Percentiles rank a stretch among this genome's conserved stretches.
phyloP scores from a whole-genome alignment of 805 yeast species.

The Nadsonia fulvescens region DNA sequence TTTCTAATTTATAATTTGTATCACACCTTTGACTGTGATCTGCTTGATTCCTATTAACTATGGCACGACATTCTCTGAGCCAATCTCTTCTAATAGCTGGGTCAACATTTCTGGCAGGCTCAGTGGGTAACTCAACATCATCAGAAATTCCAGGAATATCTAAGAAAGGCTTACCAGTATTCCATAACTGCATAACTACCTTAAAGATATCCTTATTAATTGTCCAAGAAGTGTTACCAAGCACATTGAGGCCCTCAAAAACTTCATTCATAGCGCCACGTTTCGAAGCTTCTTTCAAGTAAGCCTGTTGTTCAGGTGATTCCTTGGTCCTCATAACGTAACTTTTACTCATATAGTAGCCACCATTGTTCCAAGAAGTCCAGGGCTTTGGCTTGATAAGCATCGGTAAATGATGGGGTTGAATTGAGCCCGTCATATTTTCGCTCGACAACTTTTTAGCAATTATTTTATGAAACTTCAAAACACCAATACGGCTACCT shows the following conservation, averaged over 20 bases:
- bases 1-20: conserved; percentile 79
- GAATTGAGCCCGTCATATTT: conserved; percentile 40
- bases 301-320: conserved; percentile 79
- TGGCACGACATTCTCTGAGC: conserved; percentile 38
- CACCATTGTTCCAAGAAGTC: conserved; percentile 71
- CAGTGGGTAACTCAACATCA: conserved; percentile 30
- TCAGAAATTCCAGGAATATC: conserved; percentile 37
- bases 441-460: conserved; percentile 51
- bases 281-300: conserved; percentile 68
- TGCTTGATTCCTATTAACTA: conserved; percentile 43
- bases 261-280: conserved; percentile 46
- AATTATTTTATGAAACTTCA: conserved; percentile 56
- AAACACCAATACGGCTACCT: conserved; percentile 68
- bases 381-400: conserved; percentile 78
- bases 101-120: conserved; percentile 49
- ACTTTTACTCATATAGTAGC: conserved; percentile 50
- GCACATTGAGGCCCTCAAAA: conserved; percentile 64
- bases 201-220: conserved; percentile 56
- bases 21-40: conserved; percentile 84
- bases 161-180: conserved; percentile 55
- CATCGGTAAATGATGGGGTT: conserved; percentile 88
- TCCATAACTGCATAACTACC: conserved; percentile 68
- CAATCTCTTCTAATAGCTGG: conserved; percentile 56
- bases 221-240: conserved; percentile 87
- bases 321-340: conserved; percentile 60